These are phyloP conservation scores for Alternaria ethzedia DNA, from an alignment of 2,329 filamentous ascomycete genomes.

Conservation along the genomic window DNA sequence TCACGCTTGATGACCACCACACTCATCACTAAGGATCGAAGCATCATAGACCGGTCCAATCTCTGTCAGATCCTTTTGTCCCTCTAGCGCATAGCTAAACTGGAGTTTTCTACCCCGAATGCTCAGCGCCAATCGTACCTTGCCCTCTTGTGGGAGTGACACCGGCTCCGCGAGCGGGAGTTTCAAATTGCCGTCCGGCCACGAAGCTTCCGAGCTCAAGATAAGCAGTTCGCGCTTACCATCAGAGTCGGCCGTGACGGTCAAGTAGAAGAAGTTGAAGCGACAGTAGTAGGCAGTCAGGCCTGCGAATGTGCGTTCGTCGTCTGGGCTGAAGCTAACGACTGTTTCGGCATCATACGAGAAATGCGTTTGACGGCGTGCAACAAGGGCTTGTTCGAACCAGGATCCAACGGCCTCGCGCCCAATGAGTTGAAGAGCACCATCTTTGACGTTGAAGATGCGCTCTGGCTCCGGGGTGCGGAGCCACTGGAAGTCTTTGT, in stretches of 20 bases:
- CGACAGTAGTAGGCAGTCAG: conserved; percentile 68
- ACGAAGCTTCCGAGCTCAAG: conserved; percentile 63
- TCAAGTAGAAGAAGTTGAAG: conserved; percentile 70
- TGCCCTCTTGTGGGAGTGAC: conserved; percentile 61
- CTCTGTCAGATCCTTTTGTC: conserved; percentile 51
- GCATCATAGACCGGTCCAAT: conserved; percentile 66
- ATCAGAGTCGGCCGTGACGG: conserved; percentile 63
- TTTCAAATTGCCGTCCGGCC: conserved; percentile 58
- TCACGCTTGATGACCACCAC: conserved; percentile 62
- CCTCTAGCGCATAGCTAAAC: conserved; percentile 63
- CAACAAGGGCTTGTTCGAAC: conserved; percentile 60
- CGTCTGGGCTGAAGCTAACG: conserved; percentile 60
- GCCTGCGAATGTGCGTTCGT: conserved; percentile 67
- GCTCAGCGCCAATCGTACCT: conserved; percentile 59
- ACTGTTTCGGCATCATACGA: conserved; percentile 66
- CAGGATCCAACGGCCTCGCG: conserved; percentile 59
- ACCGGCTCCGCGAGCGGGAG: conserved; percentile 54
- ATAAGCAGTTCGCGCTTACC: conserved; percentile 65
- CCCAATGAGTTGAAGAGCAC: conserved; percentile 60
- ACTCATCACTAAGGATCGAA: conserved; percentile 67
- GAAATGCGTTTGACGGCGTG: conserved; percentile 64
- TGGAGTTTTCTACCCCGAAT: conserved; percentile 62
- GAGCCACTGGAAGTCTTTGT: conserved; percentile 64
- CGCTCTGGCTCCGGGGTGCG: conserved; percentile 58
- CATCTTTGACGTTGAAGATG: conserved; percentile 55